Conservation (phyloP, 1,139 yeast species). For the Saccharomycopsis hybrid region DNA sequence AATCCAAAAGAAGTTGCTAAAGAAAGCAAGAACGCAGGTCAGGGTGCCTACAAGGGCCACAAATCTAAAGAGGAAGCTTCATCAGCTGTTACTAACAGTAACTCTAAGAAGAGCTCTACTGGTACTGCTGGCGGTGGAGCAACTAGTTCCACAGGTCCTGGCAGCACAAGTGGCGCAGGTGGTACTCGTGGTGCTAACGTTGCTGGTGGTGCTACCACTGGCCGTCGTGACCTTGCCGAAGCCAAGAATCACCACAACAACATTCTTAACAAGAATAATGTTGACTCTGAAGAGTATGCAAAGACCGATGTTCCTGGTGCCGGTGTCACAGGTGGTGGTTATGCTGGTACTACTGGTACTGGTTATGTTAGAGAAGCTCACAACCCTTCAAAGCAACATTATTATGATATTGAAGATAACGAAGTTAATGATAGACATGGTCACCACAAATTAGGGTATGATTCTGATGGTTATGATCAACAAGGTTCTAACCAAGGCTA, state of each 20-base stretch:
- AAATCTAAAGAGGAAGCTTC: conserved; percentile 14
- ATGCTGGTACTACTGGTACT: conserved; percentile 4
- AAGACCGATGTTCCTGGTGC: background rate
- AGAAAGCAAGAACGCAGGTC: conserved; percentile 16
- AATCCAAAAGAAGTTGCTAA: too few species aligned
- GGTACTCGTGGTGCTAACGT: conserved; percentile 16
- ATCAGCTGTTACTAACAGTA: too few species aligned
- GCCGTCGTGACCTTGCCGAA: background rate
- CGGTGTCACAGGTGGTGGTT: conserved; percentile 3
- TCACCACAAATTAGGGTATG: too few species aligned
- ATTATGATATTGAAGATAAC: too few species aligned
- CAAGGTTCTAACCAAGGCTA: too few species aligned
- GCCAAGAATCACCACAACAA: background rate
- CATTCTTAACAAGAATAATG: background rate
- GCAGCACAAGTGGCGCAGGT: conserved; percentile 5
- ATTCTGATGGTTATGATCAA: too few species aligned
- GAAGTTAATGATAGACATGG: too few species aligned
- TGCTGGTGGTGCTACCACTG: conserved; percentile 20
- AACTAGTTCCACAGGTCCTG: background rate
- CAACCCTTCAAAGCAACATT: too few species aligned
- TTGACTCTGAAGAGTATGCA: background rate
- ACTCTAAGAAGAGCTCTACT: background rate
- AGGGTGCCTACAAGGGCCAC: conserved; percentile 24
- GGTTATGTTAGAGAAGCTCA: background rate
- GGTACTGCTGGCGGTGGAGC: background rate